Conservation (phyloP, 164 flowering plant species). For the Berberis vulgaris region DNA sequence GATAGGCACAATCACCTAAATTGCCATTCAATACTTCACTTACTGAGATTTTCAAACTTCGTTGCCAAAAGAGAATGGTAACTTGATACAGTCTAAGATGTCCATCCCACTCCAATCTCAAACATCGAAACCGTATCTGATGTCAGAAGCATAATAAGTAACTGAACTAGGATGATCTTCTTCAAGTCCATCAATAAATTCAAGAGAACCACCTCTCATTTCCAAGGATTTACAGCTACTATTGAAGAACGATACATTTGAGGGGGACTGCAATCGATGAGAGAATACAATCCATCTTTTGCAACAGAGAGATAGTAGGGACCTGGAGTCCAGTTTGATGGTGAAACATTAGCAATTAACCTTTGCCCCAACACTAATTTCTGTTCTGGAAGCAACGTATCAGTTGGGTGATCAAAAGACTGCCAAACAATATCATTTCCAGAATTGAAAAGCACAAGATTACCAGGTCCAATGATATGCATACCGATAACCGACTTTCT, state of each 20-base stretch:
- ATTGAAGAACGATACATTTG: slow-evolving; percentile 3
- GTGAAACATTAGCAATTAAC: slow-evolving; percentile 11
- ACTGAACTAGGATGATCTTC: no score
- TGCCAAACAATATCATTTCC: slow-evolving; percentile 16
- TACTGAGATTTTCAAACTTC: no score
- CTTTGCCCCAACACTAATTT: slow-evolving; percentile 6
- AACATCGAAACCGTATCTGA: no score
- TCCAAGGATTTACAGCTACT: slow-evolving; percentile 8
- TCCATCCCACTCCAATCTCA: no score
- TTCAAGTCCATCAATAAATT: no score
- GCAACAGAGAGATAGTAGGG: neutral
- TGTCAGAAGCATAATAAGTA: no score
- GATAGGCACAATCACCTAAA: no score
- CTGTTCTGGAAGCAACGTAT: slow-evolving; percentile 20
- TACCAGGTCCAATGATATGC: slow-evolving; percentile 18
- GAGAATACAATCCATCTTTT: slow-evolving; percentile 8
- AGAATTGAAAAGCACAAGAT: slow-evolving; percentile 10
- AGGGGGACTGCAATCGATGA: slow-evolving; percentile 7
- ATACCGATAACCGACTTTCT: slow-evolving; percentile 14
- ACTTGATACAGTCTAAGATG: no score
- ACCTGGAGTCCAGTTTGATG: slow-evolving; percentile 11
- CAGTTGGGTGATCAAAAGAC: slow-evolving; percentile 26
- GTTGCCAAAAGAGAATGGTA: no score
- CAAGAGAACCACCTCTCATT: neutral
- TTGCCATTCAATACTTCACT: no score